Evolutionary conservation across 1,284 basidiomycete genomes (phyloP), one percentile per base, ranked within the genome.

Genomic region (Peniophora sp.): DNA sequence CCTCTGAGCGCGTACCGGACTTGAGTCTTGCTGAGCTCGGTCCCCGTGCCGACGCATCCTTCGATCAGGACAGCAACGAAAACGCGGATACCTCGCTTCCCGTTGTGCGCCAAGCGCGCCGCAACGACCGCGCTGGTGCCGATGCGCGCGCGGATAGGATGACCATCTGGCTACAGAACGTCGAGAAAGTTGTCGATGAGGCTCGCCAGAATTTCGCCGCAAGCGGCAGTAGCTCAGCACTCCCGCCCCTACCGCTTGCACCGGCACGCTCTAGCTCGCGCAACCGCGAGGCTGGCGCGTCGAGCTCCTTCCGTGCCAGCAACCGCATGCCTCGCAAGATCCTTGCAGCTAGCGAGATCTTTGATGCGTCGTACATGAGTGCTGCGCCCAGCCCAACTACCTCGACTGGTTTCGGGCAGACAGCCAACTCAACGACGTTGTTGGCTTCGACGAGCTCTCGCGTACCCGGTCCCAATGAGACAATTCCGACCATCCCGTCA

Each of bases 121-220:
- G 70, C 39, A 76, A 69, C 56, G 78, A 79, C 53, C 72, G 70
- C 37, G 58, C 77, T 20, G 76, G 50, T 24, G 75, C 70, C 32
- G 81, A 83, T 54, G 74, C 73, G 35, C 72, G 75, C 42, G 65
- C 72, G 35, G 85, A 89, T 58, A 71, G 87, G 50, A 80, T 90
- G 81, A 75, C 79, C 1, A 68, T 81, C 48, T 90, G 87, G 88
- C 83, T 88, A 65, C 76, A 77, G 57, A 85, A 79, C 52, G 84
- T 88, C 10, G 86, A 90, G 66, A 83, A 78, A 68, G 85, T 88
- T 18, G 83, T 88, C 9, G 82, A 87, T 60, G 86, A 88, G 57
- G 81, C 85, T 11, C 73, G 81, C 32, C 79, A 84, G 59, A 83
- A 75, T 51, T 89, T 89, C 57, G 78, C 75, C 24, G 75, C 80